Evolutionary conservation across 768 basidiomycete species (phyloP).

Genomic region (Obba rivulosa): DNA sequence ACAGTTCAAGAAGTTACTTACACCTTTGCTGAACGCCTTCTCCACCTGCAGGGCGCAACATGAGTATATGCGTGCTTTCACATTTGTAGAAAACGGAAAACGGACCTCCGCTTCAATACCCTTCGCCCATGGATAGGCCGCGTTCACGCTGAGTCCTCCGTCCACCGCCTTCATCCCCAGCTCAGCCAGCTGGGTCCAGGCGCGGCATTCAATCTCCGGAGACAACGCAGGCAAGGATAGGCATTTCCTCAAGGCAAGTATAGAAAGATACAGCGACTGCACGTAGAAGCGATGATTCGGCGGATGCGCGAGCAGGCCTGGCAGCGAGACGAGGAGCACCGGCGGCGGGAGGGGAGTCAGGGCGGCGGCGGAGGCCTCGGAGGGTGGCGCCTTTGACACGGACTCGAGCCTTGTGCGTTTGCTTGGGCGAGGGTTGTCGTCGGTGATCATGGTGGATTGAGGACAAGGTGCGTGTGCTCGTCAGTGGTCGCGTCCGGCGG

Average conservation of each 20-base stretch:
- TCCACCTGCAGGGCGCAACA: constrained; percentile 39
- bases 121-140: constrained; percentile 39
- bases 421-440: constrained; percentile 13
- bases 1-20: constrained; percentile 30
- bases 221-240: constrained; percentile 45
- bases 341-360: constrained; percentile 35
- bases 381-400: neutral
- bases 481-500: too few relatives aligned
- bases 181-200: constrained; percentile 68
- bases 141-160: constrained; percentile 35
- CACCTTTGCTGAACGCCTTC: constrained; percentile 64
- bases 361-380: neutral
- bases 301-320: constrained; percentile 56
- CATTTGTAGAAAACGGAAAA: neutral
- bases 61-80: neutral
- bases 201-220: constrained; percentile 59
- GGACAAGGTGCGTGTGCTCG: too few relatives aligned
- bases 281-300: constrained; percentile 54
- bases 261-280: constrained; percentile 49
- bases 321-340: constrained; percentile 56
- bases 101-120: constrained; percentile 52
- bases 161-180: constrained; percentile 53
- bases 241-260: constrained; percentile 52
- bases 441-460: constrained; percentile 5
- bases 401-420: constrained; percentile 7